Evolutionary conservation across 495 filamentous ascomycete species (phyloP).

Genomic region (Tuber borchii): DNA sequence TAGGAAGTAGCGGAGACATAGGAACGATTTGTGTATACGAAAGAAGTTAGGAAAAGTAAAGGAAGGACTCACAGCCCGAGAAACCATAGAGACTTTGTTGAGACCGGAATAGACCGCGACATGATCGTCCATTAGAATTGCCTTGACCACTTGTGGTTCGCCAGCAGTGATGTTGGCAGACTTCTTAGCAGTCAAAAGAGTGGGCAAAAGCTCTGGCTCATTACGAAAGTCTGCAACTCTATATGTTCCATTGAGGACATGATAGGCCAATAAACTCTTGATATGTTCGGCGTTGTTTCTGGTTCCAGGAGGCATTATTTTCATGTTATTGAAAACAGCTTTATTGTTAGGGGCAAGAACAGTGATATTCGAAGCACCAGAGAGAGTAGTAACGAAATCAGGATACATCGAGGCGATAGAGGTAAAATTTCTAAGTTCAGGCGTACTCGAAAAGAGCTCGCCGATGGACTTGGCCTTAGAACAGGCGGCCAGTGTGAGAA

Average conservation of each 20-base stretch:
- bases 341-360: constrained; percentile 60
- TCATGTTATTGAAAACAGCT: constrained; percentile 48
- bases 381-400: constrained; percentile 44
- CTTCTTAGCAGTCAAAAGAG: constrained; percentile 48
- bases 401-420: constrained; percentile 46
- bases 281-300: constrained; percentile 44
- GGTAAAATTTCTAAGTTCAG: constrained; percentile 10
- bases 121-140: constrained; percentile 38
- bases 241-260: constrained; percentile 57
- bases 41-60: neutral
- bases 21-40: neutral
- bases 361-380: constrained; percentile 52
- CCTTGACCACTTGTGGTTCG: constrained; percentile 46
- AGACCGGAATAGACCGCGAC: constrained; percentile 46
- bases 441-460: constrained; percentile 7
- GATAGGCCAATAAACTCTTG: constrained; percentile 55
- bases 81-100: constrained; percentile 42
- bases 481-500: constrained; percentile 14
- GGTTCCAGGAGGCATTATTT: constrained; percentile 31
- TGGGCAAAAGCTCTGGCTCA: constrained; percentile 51
- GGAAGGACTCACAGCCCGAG: constrained; percentile 39
- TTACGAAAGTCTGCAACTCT: constrained; percentile 45
- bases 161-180: constrained; percentile 51
- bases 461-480: constrained; percentile 24
- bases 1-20: neutral